Conservation (phyloP, 768 basidiomycete species). For the Tremella yokohamensis region DNA sequence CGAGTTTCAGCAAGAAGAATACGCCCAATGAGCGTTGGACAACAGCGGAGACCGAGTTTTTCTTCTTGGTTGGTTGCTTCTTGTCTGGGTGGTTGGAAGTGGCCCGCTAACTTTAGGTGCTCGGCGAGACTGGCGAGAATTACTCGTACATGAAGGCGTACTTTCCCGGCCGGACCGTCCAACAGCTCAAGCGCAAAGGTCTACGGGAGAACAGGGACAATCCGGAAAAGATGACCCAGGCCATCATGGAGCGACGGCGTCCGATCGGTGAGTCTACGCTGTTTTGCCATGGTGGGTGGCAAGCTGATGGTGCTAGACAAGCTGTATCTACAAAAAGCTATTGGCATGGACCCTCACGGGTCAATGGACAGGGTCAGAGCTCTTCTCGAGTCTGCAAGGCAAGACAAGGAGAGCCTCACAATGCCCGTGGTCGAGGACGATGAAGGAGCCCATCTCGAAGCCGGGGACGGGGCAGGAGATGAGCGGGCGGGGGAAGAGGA, state of each 20-base stretch:
- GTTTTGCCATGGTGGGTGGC: background rate
- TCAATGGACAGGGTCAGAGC: background rate
- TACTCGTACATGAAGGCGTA: slow-evolving; percentile 33
- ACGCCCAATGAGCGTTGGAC: slow-evolving; percentile 28
- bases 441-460: too few relatives aligned
- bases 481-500: too few relatives aligned
- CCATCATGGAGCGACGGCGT: slow-evolving; percentile 20
- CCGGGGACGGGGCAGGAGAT: too few relatives aligned
- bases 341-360: background rate
- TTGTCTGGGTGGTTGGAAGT: background rate
- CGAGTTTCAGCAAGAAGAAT: slow-evolving; percentile 19
- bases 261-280: slow-evolving; percentile 30
- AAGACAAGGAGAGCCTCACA: background rate
- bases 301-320: background rate
- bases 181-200: slow-evolving; percentile 35
- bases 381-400: background rate
- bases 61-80: slow-evolving; percentile 33
- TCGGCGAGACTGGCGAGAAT: slow-evolving; percentile 38
- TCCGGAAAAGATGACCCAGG: slow-evolving; percentile 32
- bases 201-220: slow-evolving; percentile 25
- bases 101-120: slow-evolving; percentile 17
- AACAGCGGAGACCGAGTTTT: slow-evolving; percentile 36
- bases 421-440: background rate
- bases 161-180: slow-evolving; percentile 32
- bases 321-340: slow-evolving; percentile 1